Evolutionary conservation across 2,329 filamentous ascomycete genomes (phyloP).

Genomic region (Pseudogymnoascus sp.): DNA sequence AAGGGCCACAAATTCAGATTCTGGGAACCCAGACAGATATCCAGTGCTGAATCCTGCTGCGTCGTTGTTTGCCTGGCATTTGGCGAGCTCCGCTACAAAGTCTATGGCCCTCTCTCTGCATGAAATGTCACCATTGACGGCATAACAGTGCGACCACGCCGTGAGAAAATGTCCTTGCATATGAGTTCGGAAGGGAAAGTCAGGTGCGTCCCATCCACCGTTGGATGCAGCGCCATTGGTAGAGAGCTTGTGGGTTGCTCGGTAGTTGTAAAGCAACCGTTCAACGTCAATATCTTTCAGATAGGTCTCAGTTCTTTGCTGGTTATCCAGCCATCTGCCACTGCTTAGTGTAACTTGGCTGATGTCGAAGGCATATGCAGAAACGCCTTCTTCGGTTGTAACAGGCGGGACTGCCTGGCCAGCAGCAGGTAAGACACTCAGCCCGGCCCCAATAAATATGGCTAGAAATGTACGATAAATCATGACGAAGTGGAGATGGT

Average conservation of each 20-base stretch:
- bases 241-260: slow-evolving; percentile 37
- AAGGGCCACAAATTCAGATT: slow-evolving; percentile 39
- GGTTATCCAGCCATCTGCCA: slow-evolving; percentile 36
- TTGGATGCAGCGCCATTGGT: slow-evolving; percentile 38
- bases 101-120: slow-evolving; percentile 38
- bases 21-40: slow-evolving; percentile 44
- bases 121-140: slow-evolving; percentile 29
- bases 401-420: background rate
- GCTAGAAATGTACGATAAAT: background rate
- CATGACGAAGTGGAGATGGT: background rate
- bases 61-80: slow-evolving; percentile 43
- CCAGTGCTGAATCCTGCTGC: slow-evolving; percentile 36
- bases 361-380: slow-evolving; percentile 28
- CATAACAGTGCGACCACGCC: slow-evolving; percentile 42
- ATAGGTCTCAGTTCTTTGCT: slow-evolving; percentile 39
- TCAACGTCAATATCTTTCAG: slow-evolving; percentile 38
- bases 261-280: slow-evolving; percentile 39
- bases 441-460: background rate
- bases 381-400: background rate
- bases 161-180: slow-evolving; percentile 43
- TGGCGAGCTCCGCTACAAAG: slow-evolving; percentile 34
- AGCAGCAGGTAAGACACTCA: background rate
- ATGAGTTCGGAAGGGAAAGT: slow-evolving; percentile 45
- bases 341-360: slow-evolving; percentile 32
- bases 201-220: slow-evolving; percentile 45